These are phyloP conservation scores for Syncephalis fuscata DNA, from an alignment of 371 early-diverging fungal genomes.

Conservation along the genomic window DNA sequence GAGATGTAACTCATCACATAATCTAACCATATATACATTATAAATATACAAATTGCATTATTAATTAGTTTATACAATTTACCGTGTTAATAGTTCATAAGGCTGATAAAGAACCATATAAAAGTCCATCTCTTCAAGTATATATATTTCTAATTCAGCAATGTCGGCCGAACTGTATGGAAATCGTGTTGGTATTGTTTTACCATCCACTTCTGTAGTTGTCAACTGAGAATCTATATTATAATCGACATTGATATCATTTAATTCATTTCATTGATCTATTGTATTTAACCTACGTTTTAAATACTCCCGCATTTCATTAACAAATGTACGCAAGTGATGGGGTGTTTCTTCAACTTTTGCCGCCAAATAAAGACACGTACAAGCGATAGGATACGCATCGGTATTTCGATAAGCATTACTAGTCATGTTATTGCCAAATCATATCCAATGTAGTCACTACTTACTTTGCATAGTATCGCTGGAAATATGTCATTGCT, in stretches of 20 bases:
- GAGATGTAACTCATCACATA: neutral
- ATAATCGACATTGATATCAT: no score
- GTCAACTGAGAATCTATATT: neutral
- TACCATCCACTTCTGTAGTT: no score
- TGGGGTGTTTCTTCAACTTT: conserved; percentile 82
- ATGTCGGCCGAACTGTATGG: conserved; percentile 57
- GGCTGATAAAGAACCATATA: conserved; percentile 77
- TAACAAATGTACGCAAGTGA: conserved; percentile 59
- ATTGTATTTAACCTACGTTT: conserved; percentile 15
- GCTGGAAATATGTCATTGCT: conserved; percentile 71
- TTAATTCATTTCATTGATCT: no score
- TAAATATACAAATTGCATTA: no score
- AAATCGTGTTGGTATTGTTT: conserved; percentile 19
- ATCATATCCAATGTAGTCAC: neutral
- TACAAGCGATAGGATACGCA: conserved; percentile 55
- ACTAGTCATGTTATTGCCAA: conserved; percentile 14
- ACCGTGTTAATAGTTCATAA: conserved; percentile 52
- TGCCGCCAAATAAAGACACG: conserved; percentile 74
- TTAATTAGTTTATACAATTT: no score
- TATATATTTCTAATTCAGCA: conserved; percentile 81
- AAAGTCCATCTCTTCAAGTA: conserved; percentile 77
- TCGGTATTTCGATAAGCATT: conserved; percentile 54
- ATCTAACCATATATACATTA: neutral
- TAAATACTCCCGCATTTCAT: conserved; percentile 44
- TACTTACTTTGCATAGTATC: conserved; percentile 70